Evolutionary conservation across 1,284 basidiomycete species (phyloP).

Genomic region (Sphaerobolus stellatus): DNA sequence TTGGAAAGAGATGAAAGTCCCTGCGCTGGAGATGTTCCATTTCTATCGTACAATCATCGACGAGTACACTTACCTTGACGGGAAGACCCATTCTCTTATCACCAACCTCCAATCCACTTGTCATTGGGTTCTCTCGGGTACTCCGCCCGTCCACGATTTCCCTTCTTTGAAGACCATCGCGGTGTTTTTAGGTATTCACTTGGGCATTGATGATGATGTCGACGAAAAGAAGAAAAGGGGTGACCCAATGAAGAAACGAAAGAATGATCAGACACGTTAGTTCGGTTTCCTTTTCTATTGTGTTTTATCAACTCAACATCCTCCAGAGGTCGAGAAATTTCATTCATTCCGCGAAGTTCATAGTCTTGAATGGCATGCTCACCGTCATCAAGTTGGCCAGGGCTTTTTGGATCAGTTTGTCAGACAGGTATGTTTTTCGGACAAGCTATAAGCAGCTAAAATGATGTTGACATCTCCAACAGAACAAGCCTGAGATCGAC

Average conservation of each 20-base stretch:
- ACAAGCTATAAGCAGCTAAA: background rate
- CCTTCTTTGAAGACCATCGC: conserved; percentile 89
- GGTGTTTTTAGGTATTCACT: conserved; percentile 80
- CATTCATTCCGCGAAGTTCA: conserved; percentile 96
- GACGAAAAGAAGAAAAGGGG: conserved; percentile 78
- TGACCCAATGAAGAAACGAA: conserved; percentile 76
- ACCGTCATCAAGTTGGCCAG: conserved; percentile 83
- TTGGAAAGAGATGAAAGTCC: conserved; percentile 77
- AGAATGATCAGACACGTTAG: conserved; percentile 80
- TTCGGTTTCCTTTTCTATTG: conserved; percentile 10
- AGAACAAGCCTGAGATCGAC: conserved; percentile 96
- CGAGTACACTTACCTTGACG: conserved; percentile 92
- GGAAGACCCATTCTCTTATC: conserved; percentile 75
- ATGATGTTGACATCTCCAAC: conserved; percentile 13
- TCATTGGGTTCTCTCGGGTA: conserved; percentile 95
- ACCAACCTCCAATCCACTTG: conserved; percentile 76
- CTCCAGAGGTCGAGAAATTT: conserved; percentile 82
- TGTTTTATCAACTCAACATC: conserved; percentile 9
- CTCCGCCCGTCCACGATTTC: conserved; percentile 91
- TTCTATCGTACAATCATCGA: conserved; percentile 89
- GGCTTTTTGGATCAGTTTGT: conserved; percentile 82
- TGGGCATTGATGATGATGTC: conserved; percentile 86
- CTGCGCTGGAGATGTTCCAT: conserved; percentile 90
- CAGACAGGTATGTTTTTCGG: conserved; percentile 59
- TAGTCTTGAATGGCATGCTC: conserved; percentile 88